These are phyloP conservation scores for Clavulina sp. DNA, from an alignment of 768 basidiomycete species.

Conservation along the genomic window DNA sequence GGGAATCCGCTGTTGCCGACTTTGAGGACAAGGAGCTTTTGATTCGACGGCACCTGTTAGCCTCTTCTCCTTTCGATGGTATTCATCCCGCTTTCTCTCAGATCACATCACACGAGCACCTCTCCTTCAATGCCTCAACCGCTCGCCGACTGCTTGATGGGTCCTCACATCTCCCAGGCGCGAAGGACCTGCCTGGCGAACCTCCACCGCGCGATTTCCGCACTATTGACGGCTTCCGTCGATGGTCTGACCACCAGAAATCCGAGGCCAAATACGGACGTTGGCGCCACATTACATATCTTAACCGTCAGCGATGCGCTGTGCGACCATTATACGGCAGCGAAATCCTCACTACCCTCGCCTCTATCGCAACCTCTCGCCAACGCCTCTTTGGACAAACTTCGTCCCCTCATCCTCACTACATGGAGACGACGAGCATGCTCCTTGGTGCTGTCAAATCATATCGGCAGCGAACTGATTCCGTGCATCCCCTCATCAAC, in stretches of 20 bases:
- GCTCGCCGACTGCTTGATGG: slow-evolving; percentile 43
- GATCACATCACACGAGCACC: slow-evolving; percentile 40
- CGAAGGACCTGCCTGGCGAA: slow-evolving; percentile 37
- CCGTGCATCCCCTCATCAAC: slow-evolving; percentile 37
- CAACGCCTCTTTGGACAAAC: too few species aligned
- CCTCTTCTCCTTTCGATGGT: slow-evolving; percentile 12
- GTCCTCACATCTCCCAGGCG: slow-evolving; percentile 34
- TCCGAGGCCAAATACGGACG: slow-evolving; percentile 35
- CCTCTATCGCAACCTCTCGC: slow-evolving; percentile 16
- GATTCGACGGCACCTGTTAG: slow-evolving; percentile 18
- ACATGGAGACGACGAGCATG: slow-evolving; percentile 25
- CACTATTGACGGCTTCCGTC: slow-evolving; percentile 53
- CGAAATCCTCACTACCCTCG: slow-evolving; percentile 26
- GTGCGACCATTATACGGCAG: slow-evolving; percentile 21
- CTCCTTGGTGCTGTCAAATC: slow-evolving; percentile 43
- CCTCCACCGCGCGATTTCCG: slow-evolving; percentile 58
- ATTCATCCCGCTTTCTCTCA: slow-evolving; percentile 34
- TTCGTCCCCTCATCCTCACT: too few species aligned
- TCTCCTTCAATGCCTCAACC: slow-evolving; percentile 33
- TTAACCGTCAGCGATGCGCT: slow-evolving; percentile 57
- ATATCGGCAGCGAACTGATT: slow-evolving; percentile 37
- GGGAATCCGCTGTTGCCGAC: slow-evolving; percentile 17
- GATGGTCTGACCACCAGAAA: slow-evolving; percentile 32
- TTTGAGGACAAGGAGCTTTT: slow-evolving; percentile 22
- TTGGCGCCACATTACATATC: slow-evolving; percentile 52